Base-by-base conservation (phyloP, 108 stramenopile genomes). In the Skeletonema costatum region DNA sequence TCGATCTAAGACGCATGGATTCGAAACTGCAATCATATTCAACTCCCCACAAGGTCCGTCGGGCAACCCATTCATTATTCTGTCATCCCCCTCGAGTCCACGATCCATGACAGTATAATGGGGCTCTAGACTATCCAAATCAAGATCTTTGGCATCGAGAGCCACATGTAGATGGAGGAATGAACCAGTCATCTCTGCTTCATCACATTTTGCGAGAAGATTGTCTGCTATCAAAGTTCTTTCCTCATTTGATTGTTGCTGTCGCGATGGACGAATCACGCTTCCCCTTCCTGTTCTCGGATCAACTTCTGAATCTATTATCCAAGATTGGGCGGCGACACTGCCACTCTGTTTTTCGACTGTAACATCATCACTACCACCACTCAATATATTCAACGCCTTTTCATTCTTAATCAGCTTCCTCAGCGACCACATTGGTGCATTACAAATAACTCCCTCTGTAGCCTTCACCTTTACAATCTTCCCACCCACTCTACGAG, bases 101-200 rank as follows among this genome's bases (percentile, higher is more conserved):
- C 92, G 84, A 62, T 96, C 94, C 90, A 93, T 93, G 10, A 98
- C 94, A 9, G 97, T 97, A 71, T 98, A 96, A 73, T 98, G 97
- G 8, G 93, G 91, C 69, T 96, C 89, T 76, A 97, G 72, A 21
- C 66, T 61, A 25, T 71, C 36, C 8, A 89, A 70, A 53, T 95
- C 89, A 7, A 97, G 70, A 7, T 90, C 91, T 42, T 85, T 75
- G 13, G 90, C 87, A 76, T 96, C 74, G 32, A 97, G 86, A 35
- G 94, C 97, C 31, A 97, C 81, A 69, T 97, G 97, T 53, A 97
- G 78, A 81, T 97, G 97, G 56, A 96, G 78, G 74, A 96, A 97
- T 3, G 93, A 93, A 33, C 94, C 90, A 32, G 94, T 95, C 88
- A 89, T 86, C 75, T 95, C 92, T 19, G 90, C 89, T 17, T 63